A percentile compares a stretch with the other conserved stretches of the same genome.
phyloP scores from a whole-genome alignment of 768 basidiomycete genomes.

The Lentinula raphanica region DNA sequence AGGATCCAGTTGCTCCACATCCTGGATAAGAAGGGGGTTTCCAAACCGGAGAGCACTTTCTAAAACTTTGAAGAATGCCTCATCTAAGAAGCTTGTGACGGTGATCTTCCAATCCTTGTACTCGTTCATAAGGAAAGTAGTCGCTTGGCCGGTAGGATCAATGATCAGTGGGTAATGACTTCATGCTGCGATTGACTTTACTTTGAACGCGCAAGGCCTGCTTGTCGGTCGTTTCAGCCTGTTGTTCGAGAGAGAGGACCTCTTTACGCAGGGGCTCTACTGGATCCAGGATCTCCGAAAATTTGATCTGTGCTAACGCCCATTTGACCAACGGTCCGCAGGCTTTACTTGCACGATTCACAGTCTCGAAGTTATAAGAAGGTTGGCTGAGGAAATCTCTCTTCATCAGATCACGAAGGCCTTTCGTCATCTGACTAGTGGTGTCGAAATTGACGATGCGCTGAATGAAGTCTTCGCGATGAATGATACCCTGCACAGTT shows the following conservation, averaged over 20 bases:
- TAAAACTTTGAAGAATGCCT: conserved; percentile 96
- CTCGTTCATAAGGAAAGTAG: conserved; percentile 88
- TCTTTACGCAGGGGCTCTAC: conserved; percentile 96
- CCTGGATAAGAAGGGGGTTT: conserved; percentile 94
- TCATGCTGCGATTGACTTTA: conserved; percentile 97
- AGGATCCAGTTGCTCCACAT: conserved; percentile 96
- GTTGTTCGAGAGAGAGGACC: conserved; percentile 85
- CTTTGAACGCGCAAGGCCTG: conserved; percentile 89
- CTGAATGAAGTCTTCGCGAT: conserved; percentile 94
- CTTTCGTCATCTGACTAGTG: conserved; percentile 80
- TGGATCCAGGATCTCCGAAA: conserved; percentile 95
- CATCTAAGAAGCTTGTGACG: conserved; percentile 97
- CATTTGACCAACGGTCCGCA: conserved; percentile 98
- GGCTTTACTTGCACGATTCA: conserved; percentile 92
- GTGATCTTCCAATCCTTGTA: conserved; percentile 96
- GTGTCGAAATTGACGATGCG: conserved; percentile 97
- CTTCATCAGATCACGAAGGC: conserved; percentile 86
- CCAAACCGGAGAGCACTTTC: conserved; percentile 99
- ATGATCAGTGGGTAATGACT: conserved; percentile 94
- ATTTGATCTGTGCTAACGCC: conserved; percentile 94
- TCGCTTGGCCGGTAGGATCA: conserved; percentile 97
- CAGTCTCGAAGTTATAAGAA: conserved; percentile 86
- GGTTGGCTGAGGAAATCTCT: conserved; percentile 87
- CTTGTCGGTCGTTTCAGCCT: conserved; percentile 92
- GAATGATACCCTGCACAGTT: conserved; percentile 94